These are phyloP conservation scores for Cryphonectria nitschkei DNA, from an alignment of 2,329 filamentous ascomycete species.

Conservation along the genomic window DNA sequence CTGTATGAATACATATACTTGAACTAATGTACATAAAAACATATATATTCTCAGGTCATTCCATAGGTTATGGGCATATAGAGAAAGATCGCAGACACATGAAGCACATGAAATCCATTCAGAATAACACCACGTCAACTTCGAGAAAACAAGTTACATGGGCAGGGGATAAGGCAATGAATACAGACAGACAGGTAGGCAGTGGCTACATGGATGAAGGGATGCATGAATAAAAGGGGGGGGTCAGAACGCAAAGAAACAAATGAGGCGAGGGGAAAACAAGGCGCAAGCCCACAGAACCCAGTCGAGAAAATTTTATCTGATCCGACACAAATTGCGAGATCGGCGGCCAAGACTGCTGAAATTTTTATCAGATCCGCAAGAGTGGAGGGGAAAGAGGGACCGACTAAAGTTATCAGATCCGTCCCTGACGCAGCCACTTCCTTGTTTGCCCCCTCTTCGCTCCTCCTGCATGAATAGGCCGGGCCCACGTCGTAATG, in stretches of 20 bases:
- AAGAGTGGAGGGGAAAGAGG: constrained; percentile 22
- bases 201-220: background rate
- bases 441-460: constrained; percentile 10
- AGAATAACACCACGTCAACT: background rate
- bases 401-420: constrained; percentile 40
- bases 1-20: background rate
- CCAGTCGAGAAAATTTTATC: constrained; percentile 21
- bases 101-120: background rate
- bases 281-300: background rate
- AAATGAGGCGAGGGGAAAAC: background rate
- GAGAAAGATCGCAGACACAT: background rate
- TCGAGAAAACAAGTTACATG: no score
- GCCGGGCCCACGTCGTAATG: constrained; percentile 3
- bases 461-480: background rate
- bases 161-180: background rate
- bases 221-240: background rate
- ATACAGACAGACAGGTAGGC: background rate
- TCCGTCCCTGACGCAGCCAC: constrained; percentile 33
- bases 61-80: background rate
- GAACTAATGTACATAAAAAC: no score
- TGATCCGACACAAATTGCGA: constrained; percentile 24
- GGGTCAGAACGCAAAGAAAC: constrained; percentile 7
- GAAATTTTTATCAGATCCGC: constrained; percentile 28
- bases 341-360: constrained; percentile 22
- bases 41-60: background rate